Conservation (phyloP, 805 yeast species). For the Metschnikowia continentalis region DNA sequence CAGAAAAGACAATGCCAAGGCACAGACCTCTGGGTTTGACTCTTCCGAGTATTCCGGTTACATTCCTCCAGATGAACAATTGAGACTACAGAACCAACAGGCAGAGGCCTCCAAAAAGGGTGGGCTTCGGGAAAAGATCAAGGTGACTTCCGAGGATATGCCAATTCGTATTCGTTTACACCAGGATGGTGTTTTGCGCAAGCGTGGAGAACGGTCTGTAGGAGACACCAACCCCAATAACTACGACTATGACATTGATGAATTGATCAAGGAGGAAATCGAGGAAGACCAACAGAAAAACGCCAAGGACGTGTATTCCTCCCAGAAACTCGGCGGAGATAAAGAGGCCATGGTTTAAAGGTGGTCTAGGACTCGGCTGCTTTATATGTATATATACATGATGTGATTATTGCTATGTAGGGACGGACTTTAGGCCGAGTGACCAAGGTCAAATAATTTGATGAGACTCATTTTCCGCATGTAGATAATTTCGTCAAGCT, state of each 20-base stretch:
- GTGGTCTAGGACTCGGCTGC: background rate
- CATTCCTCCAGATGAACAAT: constrained; percentile 38
- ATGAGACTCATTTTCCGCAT: constrained; percentile 14
- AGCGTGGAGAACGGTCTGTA: constrained; percentile 32
- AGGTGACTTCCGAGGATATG: constrained; percentile 33
- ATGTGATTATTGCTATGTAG: background rate
- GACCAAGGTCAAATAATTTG: constrained; percentile 9
- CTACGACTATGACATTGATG: constrained; percentile 43
- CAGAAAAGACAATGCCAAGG: constrained; percentile 4
- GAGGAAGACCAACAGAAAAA: constrained; percentile 17
- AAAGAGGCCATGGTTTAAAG: constrained; percentile 17
- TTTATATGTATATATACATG: background rate
- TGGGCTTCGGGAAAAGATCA: constrained; percentile 27
- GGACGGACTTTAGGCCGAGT: background rate
- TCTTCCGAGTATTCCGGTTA: constrained; percentile 27
- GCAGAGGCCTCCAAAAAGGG: constrained; percentile 13
- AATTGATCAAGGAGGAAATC: constrained; percentile 36
- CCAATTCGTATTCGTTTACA: constrained; percentile 34
- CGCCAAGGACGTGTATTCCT: constrained; percentile 10
- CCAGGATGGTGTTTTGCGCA: constrained; percentile 21
- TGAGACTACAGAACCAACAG: constrained; percentile 12
- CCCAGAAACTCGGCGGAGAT: constrained; percentile 13
- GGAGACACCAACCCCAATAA: constrained; percentile 37
- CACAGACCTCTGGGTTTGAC: constrained; percentile 3
- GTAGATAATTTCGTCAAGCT: constrained; percentile 11